A percentile compares a stretch with the other conserved stretches of the same genome.
Conservation (phyloP, 805 yeast species). For the Saturnispora zaruensis region DNA sequence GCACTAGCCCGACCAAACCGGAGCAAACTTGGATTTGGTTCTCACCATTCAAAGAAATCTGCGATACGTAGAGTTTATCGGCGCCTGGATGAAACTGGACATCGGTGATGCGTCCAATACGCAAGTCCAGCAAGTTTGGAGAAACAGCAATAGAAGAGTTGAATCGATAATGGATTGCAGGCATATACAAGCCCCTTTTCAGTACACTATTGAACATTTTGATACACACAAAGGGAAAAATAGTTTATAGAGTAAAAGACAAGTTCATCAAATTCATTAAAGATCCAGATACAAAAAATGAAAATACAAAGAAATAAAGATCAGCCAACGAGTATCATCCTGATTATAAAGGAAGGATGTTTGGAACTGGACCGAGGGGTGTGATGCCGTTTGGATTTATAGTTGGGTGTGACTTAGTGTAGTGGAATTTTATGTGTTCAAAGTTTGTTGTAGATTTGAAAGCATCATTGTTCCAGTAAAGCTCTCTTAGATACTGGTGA, state of each 20-base stretch:
- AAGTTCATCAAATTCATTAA: neutral
- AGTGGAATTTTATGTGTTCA: slow-evolving; percentile 85
- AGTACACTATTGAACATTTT: neutral
- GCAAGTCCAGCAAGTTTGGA: slow-evolving; percentile 23
- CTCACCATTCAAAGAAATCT: slow-evolving; percentile 22
- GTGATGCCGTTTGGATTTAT: slow-evolving; percentile 81
- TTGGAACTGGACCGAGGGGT: slow-evolving; percentile 81
- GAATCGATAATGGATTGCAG: neutral
- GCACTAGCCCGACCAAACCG: slow-evolving; percentile 43
- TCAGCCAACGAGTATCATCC: neutral
- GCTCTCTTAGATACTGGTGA: slow-evolving; percentile 69
- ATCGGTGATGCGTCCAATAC: slow-evolving; percentile 41
- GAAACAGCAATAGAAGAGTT: slow-evolving; percentile 2
- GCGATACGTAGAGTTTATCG: slow-evolving; percentile 50
- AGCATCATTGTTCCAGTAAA: slow-evolving; percentile 68
- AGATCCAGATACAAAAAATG: neutral
- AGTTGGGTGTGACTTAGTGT: slow-evolving; percentile 73
- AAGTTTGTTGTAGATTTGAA: slow-evolving; percentile 76
- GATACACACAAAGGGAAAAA: neutral
- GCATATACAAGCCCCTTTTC: neutral
- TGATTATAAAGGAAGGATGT: slow-evolving; percentile 43
- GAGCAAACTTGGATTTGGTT: slow-evolving; percentile 41
- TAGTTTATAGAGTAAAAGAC: neutral
- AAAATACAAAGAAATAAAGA: neutral
- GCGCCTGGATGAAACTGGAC: slow-evolving; percentile 48